A percentile compares a stretch with the other conserved stretches of the same genome.
Conservation (phyloP, 2,329 filamentous ascomycete genomes). For the Sporothrix brasiliensis region DNA sequence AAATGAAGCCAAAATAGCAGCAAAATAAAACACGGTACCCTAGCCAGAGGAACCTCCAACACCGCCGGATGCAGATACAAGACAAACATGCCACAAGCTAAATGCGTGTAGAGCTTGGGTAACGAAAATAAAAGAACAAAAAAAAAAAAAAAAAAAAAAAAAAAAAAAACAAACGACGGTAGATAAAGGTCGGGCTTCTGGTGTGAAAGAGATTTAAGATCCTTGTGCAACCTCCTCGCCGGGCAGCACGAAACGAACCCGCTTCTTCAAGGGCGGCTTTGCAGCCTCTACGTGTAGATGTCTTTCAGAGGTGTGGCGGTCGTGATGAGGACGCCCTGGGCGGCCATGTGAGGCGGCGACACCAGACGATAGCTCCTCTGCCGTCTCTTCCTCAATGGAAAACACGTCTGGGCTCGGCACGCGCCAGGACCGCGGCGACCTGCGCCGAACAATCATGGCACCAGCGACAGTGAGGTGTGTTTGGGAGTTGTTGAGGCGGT, state of each 20-base stretch:
- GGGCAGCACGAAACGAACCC: constrained; percentile 35
- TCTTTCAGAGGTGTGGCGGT: not conserved
- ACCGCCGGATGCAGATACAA: constrained; percentile 5
- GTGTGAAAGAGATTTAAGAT: not conserved
- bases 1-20: not conserved
- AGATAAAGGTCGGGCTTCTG: not conserved
- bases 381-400: constrained; percentile 62
- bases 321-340: not conserved
- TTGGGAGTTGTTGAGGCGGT: constrained; percentile 6
- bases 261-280: constrained; percentile 56
- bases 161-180: too few relatives aligned
- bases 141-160: not conserved
- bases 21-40: not conserved
- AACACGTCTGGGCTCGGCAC: constrained; percentile 63
- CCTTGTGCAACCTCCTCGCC: constrained; percentile 23
- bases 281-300: constrained; percentile 46
- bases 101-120: constrained; percentile 10
- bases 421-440: constrained; percentile 56
- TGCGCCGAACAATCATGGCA: constrained; percentile 36
- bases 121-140: not conserved
- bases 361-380: constrained; percentile 51
- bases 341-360: not conserved
- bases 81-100: constrained; percentile 1
- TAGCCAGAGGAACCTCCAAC: constrained; percentile 11
- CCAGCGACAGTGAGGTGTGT: constrained; percentile 14